phyloP scores from a whole-genome alignment of 2,329 filamentous ascomycete species.

The Alternaria tenuissima region DNA sequence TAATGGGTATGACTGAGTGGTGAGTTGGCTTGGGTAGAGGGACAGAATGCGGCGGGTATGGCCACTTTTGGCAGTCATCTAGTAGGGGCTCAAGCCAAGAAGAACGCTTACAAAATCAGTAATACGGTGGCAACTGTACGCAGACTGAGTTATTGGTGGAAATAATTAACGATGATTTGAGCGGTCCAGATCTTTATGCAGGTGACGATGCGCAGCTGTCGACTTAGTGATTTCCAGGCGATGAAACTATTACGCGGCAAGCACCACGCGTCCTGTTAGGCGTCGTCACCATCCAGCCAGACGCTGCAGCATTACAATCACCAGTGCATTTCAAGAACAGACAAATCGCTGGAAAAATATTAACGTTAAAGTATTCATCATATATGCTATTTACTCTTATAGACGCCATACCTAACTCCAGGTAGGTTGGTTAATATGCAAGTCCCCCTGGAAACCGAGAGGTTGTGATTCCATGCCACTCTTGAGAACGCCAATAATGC shows the following conservation, averaged over 20 bases:
- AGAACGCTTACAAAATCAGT: neutral
- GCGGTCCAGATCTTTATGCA: neutral
- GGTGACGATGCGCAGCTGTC: neutral
- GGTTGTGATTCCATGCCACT: neutral
- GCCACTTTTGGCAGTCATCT: neutral
- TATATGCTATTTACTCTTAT: neutral
- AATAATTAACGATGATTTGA: neutral
- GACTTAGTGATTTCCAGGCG: neutral
- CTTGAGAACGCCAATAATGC: conserved; percentile 12
- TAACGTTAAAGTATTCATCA: neutral
- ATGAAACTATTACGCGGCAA: conserved; percentile 2
- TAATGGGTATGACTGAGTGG: neutral
- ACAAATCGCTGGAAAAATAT: neutral
- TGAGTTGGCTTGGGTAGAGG: neutral
- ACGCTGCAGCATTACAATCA: neutral
- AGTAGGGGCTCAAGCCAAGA: neutral
- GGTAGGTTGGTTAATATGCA: neutral
- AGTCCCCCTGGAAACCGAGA: neutral
- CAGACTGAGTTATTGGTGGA: neutral
- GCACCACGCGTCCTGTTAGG: neutral
- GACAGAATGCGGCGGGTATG: neutral
- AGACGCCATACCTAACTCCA: neutral
- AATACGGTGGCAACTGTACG: neutral
- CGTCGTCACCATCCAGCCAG: conserved; percentile 1
- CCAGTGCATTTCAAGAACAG: neutral